Percentiles rank a stretch among this genome's conserved stretches.
These are phyloP conservation scores for Diplodia corticola DNA, from an alignment of 2,329 filamentous ascomycete species.

Conservation along the genomic window DNA sequence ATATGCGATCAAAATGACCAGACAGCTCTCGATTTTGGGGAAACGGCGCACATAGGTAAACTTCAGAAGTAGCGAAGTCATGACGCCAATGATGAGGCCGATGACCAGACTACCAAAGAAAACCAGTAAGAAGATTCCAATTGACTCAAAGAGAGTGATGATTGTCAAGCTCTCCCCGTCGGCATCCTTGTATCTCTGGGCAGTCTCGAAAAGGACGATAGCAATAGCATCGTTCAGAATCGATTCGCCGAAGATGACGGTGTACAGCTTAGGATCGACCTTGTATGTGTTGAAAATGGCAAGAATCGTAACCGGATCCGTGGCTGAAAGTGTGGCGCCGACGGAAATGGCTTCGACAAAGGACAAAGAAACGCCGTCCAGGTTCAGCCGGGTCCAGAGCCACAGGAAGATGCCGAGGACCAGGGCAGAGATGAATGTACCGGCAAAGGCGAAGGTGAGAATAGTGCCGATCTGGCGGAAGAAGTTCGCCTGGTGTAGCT, in stretches of 20 bases:
- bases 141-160: slow-evolving; percentile 83
- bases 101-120: slow-evolving; percentile 95
- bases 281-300: slow-evolving; percentile 99
- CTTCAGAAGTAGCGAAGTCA: slow-evolving; percentile 84
- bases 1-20: slow-evolving; percentile 92
- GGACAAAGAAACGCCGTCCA: slow-evolving; percentile 80
- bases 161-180: slow-evolving; percentile 67
- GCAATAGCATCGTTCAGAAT: slow-evolving; percentile 98
- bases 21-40: slow-evolving; percentile 94
- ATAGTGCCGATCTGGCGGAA: slow-evolving; percentile 98
- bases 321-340: slow-evolving; percentile 92
- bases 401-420: slow-evolving; percentile 87
- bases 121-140: slow-evolving; percentile 90
- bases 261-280: slow-evolving; percentile 97
- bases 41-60: slow-evolving; percentile 91
- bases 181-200: slow-evolving; percentile 82
- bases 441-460: slow-evolving; percentile 94
- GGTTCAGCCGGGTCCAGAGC: slow-evolving; percentile 82
- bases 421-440: slow-evolving; percentile 95
- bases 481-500: slow-evolving; percentile 97
- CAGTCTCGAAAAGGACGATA: slow-evolving; percentile 97
- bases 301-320: slow-evolving; percentile 94
- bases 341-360: slow-evolving; percentile 97
- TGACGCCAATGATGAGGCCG: slow-evolving; percentile 82
- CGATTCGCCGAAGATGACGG: slow-evolving; percentile 96